Base-by-base conservation (phyloP, 129 eudicot genomes). In the Ambrosia artemisiifolia region DNA sequence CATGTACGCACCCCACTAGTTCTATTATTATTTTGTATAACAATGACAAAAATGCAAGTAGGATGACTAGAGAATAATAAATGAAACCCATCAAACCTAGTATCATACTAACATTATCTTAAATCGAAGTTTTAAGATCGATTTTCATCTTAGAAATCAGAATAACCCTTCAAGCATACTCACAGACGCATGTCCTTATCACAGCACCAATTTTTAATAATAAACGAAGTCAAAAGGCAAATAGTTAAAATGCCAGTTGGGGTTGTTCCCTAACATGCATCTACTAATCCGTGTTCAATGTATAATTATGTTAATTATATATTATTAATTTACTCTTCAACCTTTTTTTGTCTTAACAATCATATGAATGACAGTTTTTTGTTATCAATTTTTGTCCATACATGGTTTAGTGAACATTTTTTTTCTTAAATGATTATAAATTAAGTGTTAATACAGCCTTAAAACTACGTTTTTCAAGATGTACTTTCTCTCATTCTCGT, bases 191-290 rank as follows among this genome's bases (percentile, higher is more conserved):
- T 57, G 69, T 57, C 80, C 48, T 56, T 42, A 18, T 76, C 55
- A 46, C 14, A 47, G 11, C 73, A 38, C 28, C 11, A 13, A 18
- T 17, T 63, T 24, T 36, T 36, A 53, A 30, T 20, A 13, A 38
- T 42, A 75, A 56, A 56, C 33, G 11, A 76, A 68, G 80, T 76
- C 70, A 76, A 76, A 69, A 59, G 67, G 70, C 80, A 50, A 75
- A 38, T 54, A 74, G 79, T 65, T 42, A 53, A 75, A 14, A 40
- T 50, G 81, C 75, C 81, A 69, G 81, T 69, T 77, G 81, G 81
- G 74, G 40, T 69, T 77, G 74, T 69, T 60, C 81, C 71, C 81
- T 77, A 69, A 62, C 75, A 61, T 48, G 75, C 81, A 77, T 69
- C 64, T 61, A 24, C 70, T 48, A 69, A 77, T 60, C 75, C 70